Percentiles rank a stretch among this genome's conserved stretches.
phyloP scores from a whole-genome alignment of 1,139 yeast species.

The Trichomonascaceae sp. region DNA sequence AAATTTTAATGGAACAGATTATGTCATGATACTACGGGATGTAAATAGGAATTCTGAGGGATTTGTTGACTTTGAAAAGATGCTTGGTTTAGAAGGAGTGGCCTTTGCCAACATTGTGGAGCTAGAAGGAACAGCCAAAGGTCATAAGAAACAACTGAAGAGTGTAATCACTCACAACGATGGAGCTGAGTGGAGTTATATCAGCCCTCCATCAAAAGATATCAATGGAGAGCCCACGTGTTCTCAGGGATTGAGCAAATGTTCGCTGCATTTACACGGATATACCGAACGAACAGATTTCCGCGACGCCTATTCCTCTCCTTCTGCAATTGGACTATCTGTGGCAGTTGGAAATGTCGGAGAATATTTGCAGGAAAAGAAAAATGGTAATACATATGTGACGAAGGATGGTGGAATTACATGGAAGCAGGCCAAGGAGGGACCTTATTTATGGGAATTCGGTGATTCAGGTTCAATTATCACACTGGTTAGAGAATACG shows the following conservation, averaged over 20 bases:
- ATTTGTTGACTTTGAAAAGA: slow-evolving; percentile 81
- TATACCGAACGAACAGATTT: slow-evolving; percentile 80
- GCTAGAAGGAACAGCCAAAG: slow-evolving; percentile 17
- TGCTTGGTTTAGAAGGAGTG: slow-evolving; percentile 86
- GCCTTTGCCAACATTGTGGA: slow-evolving; percentile 64
- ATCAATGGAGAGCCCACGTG: slow-evolving; percentile 57
- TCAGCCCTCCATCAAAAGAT: slow-evolving; percentile 62
- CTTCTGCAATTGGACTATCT: slow-evolving; percentile 82
- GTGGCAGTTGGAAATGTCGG: slow-evolving; percentile 93
- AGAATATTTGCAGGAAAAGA: slow-evolving; percentile 40
- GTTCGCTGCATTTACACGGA: slow-evolving; percentile 85
- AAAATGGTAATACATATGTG: slow-evolving; percentile 62
- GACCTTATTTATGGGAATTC: slow-evolving; percentile 85
- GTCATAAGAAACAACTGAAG: slow-evolving; percentile 50
- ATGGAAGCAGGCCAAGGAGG: slow-evolving; percentile 75
- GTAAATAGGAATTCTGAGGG: slow-evolving; percentile 75
- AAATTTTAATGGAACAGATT: slow-evolving; percentile 93
- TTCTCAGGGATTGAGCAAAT: slow-evolving; percentile 41
- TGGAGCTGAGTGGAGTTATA: slow-evolving; percentile 79
- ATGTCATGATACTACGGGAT: slow-evolving; percentile 60
- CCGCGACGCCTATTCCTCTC: slow-evolving; percentile 82
- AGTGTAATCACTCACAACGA: slow-evolving; percentile 82
- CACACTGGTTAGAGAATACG: slow-evolving; percentile 57
- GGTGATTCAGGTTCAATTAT: slow-evolving; percentile 92
- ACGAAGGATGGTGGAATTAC: slow-evolving; percentile 84